phyloP scores from a whole-genome alignment of 306 rosid species.

The Fagus sylvatica region DNA sequence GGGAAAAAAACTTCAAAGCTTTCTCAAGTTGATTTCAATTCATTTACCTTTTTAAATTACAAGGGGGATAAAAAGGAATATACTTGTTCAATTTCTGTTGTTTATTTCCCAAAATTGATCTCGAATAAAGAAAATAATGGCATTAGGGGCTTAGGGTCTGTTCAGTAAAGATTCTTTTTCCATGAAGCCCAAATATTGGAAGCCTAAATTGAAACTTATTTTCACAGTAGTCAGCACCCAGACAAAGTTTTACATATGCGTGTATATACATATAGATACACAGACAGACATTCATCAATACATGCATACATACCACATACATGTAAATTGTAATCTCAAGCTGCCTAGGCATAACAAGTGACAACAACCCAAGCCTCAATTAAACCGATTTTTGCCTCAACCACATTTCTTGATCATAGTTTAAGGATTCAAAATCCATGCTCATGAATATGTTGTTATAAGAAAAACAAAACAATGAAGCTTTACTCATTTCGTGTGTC shows the following conservation, averaged over 20 bases:
- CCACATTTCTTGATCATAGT: neutral
- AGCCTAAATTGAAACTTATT: neutral
- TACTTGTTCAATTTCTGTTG: neutral
- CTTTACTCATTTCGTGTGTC: neutral
- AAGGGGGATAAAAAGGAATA: neutral
- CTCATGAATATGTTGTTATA: neutral
- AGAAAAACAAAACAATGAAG: neutral
- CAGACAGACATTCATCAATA: too few relatives aligned
- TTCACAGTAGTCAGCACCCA: neutral
- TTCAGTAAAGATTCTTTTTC: neutral
- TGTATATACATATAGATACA: too few relatives aligned
- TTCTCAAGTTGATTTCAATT: neutral
- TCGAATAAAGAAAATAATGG: neutral
- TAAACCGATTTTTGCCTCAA: neutral
- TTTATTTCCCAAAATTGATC: neutral
- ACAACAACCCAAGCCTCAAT: neutral
- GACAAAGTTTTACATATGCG: too few relatives aligned
- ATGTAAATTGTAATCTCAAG: too few relatives aligned
- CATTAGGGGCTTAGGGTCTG: neutral
- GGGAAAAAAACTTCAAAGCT: neutral
- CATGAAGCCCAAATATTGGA: neutral
- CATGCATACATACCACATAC: too few relatives aligned
- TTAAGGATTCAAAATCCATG: neutral
- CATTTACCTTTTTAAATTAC: neutral
- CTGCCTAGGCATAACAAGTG: too few relatives aligned